Base-by-base conservation (phyloP, 164 flowering plant species). In the Macadamia tetraphylla region DNA sequence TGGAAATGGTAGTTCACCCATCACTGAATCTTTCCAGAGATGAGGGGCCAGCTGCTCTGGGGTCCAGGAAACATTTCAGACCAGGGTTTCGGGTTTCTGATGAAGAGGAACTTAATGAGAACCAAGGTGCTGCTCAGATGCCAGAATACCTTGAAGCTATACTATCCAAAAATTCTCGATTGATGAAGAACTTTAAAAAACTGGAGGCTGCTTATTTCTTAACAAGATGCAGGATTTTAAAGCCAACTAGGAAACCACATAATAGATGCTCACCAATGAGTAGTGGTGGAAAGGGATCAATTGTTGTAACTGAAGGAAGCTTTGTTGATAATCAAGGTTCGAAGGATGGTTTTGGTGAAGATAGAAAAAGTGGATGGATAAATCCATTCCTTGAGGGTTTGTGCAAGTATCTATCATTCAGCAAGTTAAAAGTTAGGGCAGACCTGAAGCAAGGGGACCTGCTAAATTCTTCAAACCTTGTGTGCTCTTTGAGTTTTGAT, bases 401-500 rank as follows among this genome's bases (percentile, higher is more conserved):
- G 58, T 86, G 92, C 88, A 95, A 92, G 71, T 92, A 92, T 80
- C 79, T 95, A 9, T 83, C 99, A 40, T 87, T 78, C 74, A 88
- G 86, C 70, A 88, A 89, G 81, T 75, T 92, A 58, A 86, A 81
- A 75, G 93, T 91, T 40, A 90, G 81, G 77, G 98, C 97, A 60
- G 91, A 95, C 56, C 75, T 95, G 79, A 92, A 92, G 73, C 99
- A 95, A 79, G 94, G 89, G 43, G 99, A 92, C 80, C 84, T 95
- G 60, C 77, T 95, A 55, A 92, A 86, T 74, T 88, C 97, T 70
- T 92, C 96, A 63, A 92, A 91, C 77, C 79, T 95, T 12, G 94
- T 95, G 12, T 95, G 99, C 81, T 87, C 97, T 10, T 77, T 95
- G 59, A 76, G 90, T 73, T 95, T 95, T 74, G 98, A 95, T 71